A percentile compares a stretch with the other conserved stretches of the same genome.
These are phyloP conservation scores for Linum tenue DNA, from an alignment of 345 rosid genomes.

Conservation along the genomic window DNA sequence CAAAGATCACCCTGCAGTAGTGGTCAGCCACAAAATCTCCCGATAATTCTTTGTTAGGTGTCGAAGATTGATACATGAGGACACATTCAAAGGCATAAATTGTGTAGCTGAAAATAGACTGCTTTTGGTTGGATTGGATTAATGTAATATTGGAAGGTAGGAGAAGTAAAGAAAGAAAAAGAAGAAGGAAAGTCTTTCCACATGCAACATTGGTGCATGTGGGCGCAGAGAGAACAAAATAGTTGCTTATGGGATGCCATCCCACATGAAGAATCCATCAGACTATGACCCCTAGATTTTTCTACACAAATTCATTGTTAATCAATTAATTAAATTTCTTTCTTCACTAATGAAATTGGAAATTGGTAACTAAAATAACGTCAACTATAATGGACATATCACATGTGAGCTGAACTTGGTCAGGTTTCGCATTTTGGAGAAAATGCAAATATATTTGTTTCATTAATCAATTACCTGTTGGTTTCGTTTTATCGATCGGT, in stretches of 20 bases:
- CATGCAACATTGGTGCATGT: neutral
- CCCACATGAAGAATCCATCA: conserved; percentile 58
- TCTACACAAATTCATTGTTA: conserved; percentile 20
- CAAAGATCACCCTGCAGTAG: neutral
- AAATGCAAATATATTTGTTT: conserved; percentile 12
- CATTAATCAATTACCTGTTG: conserved; percentile 15
- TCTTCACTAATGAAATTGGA: neutral
- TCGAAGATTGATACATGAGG: neutral
- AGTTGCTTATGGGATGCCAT: conserved; percentile 2
- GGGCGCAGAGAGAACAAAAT: neutral
- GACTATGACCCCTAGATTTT: conserved; percentile 40
- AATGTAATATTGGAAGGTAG: no score
- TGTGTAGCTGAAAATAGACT: no score
- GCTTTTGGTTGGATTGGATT: no score
- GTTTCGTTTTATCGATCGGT: no score
- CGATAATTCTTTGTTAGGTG: neutral
- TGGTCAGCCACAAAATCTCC: neutral
- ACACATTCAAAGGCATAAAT: no score
- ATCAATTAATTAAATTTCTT: neutral
- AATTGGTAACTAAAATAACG: neutral
- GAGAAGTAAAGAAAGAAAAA: no score
- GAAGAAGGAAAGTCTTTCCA: neutral
- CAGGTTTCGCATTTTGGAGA: conserved; percentile 8
- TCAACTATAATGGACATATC: conserved; percentile 10
- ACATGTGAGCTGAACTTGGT: conserved; percentile 37